A percentile compares a stretch with the other conserved stretches of the same genome.
These are phyloP conservation scores for Platanthera zijinensis DNA, from an alignment of 106 monocot genomes.

Conservation along the genomic window DNA sequence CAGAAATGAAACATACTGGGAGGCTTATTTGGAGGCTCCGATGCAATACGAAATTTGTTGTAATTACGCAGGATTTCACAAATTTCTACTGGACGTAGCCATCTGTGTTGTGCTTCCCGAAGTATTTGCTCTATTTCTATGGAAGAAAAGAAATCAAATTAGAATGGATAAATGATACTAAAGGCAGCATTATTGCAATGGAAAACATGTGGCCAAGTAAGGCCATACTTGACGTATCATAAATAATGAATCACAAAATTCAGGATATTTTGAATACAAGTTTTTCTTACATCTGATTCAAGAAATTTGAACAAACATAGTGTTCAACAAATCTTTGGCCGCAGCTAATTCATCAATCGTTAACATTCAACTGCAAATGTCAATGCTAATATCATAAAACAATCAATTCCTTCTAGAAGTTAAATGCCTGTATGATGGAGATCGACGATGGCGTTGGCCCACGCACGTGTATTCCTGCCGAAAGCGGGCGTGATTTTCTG, in stretches of 20 bases:
- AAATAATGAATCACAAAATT: neutral
- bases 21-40: slow-evolving; percentile 86
- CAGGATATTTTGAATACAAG: neutral
- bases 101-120: slow-evolving; percentile 70
- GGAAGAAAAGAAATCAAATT: neutral
- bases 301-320: neutral
- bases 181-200: neutral
- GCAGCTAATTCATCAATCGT: no score
- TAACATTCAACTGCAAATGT: no score
- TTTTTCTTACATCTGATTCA: neutral
- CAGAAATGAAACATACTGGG: slow-evolving; percentile 43
- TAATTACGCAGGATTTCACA: slow-evolving; percentile 91
- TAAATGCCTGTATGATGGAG: no score
- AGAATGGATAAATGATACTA: neutral
- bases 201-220: neutral
- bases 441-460: no score
- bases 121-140: slow-evolving; percentile 82
- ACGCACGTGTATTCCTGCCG: no score
- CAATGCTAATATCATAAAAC: no score
- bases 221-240: neutral
- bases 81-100: slow-evolving; percentile 90
- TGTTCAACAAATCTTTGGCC: no score
- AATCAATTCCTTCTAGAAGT: no score
- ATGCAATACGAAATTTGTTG: slow-evolving; percentile 55
- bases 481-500: no score